Conservation (phyloP, 2,329 filamentous ascomycete species). For the Colletotrichum sublineola region DNA sequence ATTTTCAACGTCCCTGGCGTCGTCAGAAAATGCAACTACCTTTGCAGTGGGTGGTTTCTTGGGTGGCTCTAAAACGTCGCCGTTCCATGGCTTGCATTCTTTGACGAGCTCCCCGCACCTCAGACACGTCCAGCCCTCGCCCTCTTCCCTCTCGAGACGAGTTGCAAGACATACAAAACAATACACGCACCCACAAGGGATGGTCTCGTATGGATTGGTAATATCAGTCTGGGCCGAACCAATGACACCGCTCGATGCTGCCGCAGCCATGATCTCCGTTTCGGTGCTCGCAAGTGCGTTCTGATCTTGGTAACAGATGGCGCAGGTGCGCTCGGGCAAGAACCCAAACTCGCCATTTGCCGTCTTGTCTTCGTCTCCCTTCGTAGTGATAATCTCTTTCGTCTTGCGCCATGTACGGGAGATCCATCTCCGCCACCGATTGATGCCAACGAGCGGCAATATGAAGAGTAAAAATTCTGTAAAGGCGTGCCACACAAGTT, state of each 20-base stretch:
- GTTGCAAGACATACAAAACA: conserved; percentile 97
- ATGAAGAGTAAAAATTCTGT: conserved; percentile 98
- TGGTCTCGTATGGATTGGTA: conserved; percentile 94
- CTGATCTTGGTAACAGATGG: conserved; percentile 96
- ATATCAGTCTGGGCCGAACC: conserved; percentile 93
- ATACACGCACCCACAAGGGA: conserved; percentile 92
- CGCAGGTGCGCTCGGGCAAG: conserved; percentile 92
- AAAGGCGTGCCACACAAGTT: conserved; percentile 99
- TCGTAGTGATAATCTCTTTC: conserved; percentile 71
- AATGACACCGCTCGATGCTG: conserved; percentile 80
- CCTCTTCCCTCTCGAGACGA: conserved; percentile 90
- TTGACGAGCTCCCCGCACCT: conserved; percentile 87
- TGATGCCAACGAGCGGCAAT: conserved; percentile 94
- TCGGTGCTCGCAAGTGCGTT: conserved; percentile 80
- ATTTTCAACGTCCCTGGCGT: conserved; percentile 50
- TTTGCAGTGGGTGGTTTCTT: conserved; percentile 61
- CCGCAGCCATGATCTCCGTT: conserved; percentile 79
- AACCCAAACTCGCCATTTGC: conserved; percentile 83
- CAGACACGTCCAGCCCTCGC: conserved; percentile 92
- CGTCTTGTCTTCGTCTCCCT: conserved; percentile 60
- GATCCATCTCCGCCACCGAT: conserved; percentile 93
- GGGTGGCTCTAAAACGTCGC: conserved; percentile 81
- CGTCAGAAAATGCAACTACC: conserved; percentile 74
- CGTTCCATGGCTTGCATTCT: conserved; percentile 90
- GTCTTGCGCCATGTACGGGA: conserved; percentile 86